Evolutionary conservation across 257 asterid species (phyloP), one percentile per base, ranked within the genome.

Genomic region (Capsicum baccatum): DNA sequence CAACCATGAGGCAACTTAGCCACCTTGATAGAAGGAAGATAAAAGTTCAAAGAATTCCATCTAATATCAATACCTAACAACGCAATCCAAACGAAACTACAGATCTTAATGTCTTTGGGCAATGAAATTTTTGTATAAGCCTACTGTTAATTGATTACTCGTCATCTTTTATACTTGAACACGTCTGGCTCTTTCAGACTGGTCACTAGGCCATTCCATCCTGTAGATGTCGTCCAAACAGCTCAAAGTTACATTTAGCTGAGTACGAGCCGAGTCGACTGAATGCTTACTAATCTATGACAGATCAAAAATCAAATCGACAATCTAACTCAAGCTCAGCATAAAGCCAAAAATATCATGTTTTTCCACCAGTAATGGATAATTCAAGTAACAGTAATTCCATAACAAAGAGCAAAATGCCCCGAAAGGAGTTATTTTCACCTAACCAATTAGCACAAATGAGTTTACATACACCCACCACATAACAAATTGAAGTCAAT

Each of bases 261-360:
- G 8, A 21, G 13, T 13, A 10, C 5, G 1, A 7, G 62, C 47
- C 2, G 13, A 13, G 44, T 10, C 57, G 19, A 50, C 19, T 14
- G 26, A 2, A 52, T 3, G 2, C 81, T 52, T 15, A 26, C 26
- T 76, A 52, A 26, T 76, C 63, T 21, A 52, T 13, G 81, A 73
- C 47, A 2, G 12, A 50, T 19, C 37, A 52, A 74, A 19, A 21
- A 12, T 3, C 5, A 4, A 74, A 50, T 74, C 1, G 0, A n/a
- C 60, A 11, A 16, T 52, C 81, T 26, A 76, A 19, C 80, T 74
- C 60, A 74, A 74, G 57, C 81, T 52, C 48, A 52, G 63, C 2
- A 21, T 13, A 76, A 33, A 76, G 63, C 9, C 63, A 52, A 52
- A 76, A 76, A 52, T 26, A 76, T 50, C 81, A 76, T 21, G 63